Evolutionary conservation across 2,329 filamentous ascomycete genomes (phyloP).

Genomic region (Diaporthe helianthi): DNA sequence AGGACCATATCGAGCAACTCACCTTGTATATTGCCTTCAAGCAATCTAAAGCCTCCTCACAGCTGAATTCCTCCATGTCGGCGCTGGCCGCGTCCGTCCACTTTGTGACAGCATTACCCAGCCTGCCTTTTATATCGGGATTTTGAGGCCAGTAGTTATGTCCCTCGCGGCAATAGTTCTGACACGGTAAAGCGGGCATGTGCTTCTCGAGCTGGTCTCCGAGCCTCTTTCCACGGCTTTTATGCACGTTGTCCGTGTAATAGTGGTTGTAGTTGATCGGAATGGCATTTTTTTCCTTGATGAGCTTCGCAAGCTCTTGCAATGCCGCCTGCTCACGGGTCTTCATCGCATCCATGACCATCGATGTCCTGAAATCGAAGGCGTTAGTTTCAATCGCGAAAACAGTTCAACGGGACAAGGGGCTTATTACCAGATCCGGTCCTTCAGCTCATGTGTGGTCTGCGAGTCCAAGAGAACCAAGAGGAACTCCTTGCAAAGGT

Average conservation of each 20-base stretch:
- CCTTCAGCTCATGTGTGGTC: neutral
- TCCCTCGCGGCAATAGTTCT: neutral
- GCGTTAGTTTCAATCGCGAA: neutral
- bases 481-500: neutral
- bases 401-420: too few relatives aligned
- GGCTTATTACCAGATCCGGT: slow-evolving; percentile 9
- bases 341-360: neutral
- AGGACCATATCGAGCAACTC: too few relatives aligned
- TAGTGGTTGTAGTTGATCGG: slow-evolving; percentile 33
- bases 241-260: slow-evolving; percentile 20
- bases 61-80: slow-evolving; percentile 24
- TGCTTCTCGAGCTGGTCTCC: neutral
- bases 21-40: slow-evolving; percentile 28
- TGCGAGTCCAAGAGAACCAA: neutral
- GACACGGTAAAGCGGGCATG: neutral
- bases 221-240: neutral
- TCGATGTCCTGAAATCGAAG: neutral
- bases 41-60: slow-evolving; percentile 5
- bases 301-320: neutral
- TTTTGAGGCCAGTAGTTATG: neutral
- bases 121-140: neutral
- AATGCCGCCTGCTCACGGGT: neutral
- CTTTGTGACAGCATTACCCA: neutral
- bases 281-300: neutral
- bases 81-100: neutral